Conservation (phyloP, 2,329 filamentous ascomycete genomes). For the Orbilia oligospora region DNA sequence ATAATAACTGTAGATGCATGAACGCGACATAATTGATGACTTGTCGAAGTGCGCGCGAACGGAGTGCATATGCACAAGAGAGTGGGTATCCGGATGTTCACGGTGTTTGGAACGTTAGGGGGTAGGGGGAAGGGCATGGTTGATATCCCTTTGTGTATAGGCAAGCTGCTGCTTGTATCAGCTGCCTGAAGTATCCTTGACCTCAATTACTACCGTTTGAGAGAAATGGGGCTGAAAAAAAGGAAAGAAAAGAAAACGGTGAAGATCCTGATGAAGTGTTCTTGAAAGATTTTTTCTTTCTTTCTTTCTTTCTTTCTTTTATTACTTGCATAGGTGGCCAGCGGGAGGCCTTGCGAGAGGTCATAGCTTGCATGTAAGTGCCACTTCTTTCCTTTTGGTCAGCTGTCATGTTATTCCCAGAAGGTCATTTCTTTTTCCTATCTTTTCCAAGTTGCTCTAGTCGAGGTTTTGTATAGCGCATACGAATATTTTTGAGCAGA, state of each 20-base stretch:
- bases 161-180: not conserved
- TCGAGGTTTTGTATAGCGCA: not conserved
- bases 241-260: too few species aligned
- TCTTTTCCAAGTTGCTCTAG: not conserved
- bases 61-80: slow-evolving; percentile 13
- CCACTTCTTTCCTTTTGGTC: not conserved
- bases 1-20: slow-evolving; percentile 5
- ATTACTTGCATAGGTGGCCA: not conserved
- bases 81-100: not conserved
- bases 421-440: not conserved
- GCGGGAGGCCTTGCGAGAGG: slow-evolving; percentile 2
- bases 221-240: slow-evolving; percentile 3
- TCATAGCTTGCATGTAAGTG: not conserved
- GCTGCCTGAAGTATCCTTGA: slow-evolving; percentile 1
- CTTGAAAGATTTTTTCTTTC: not conserved
- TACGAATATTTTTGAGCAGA: not conserved
- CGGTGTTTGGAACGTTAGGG: not conserved
- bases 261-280: slow-evolving; percentile 13
- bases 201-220: not conserved
- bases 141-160: slow-evolving; percentile 10
- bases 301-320: not conserved
- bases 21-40: slow-evolving; percentile 19
- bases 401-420: not conserved
- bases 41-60: slow-evolving; percentile 18
- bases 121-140: not conserved